phyloP scores from a whole-genome alignment of 192 early-diverging fungal species.

The Chytriomyces sp. region DNA sequence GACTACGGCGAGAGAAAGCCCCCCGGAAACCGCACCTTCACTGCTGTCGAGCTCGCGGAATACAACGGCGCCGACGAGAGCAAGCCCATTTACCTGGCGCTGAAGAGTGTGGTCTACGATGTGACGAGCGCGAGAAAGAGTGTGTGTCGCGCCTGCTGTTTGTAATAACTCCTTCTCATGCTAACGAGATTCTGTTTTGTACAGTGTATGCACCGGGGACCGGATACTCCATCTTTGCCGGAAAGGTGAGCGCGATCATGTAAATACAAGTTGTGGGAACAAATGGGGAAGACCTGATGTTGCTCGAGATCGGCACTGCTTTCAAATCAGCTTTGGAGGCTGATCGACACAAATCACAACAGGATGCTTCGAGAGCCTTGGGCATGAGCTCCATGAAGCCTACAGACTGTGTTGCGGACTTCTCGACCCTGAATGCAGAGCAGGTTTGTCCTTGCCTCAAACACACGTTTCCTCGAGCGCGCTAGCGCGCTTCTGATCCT shows the following conservation, averaged over 20 bases:
- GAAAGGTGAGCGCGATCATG: conserved; percentile 66
- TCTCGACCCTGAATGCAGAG: conserved; percentile 63
- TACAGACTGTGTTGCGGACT: conserved; percentile 76
- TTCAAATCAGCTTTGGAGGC: not conserved
- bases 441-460: conserved; percentile 45
- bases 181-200: too few species aligned
- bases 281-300: not conserved
- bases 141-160: too few species aligned
- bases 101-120: conserved; percentile 81
- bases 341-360: too few species aligned
- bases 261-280: not conserved
- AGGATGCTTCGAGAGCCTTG: conserved; percentile 42
- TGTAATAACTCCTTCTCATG: too few species aligned
- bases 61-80: conserved; percentile 62
- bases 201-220: conserved; percentile 66
- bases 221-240: conserved; percentile 79
- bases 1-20: conserved; percentile 10
- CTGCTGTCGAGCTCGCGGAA: conserved; percentile 58
- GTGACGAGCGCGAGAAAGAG: conserved; percentile 62
- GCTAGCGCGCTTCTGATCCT: not conserved
- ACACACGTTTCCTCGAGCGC: not conserved
- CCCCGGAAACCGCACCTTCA: conserved; percentile 45
- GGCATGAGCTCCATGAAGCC: conserved; percentile 34
- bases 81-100: conserved; percentile 75
- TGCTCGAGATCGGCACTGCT: not conserved